Evolutionary conservation across 129 eudicot genomes (phyloP).

Genomic region (Rutidosis leptorrhynchoides): DNA sequence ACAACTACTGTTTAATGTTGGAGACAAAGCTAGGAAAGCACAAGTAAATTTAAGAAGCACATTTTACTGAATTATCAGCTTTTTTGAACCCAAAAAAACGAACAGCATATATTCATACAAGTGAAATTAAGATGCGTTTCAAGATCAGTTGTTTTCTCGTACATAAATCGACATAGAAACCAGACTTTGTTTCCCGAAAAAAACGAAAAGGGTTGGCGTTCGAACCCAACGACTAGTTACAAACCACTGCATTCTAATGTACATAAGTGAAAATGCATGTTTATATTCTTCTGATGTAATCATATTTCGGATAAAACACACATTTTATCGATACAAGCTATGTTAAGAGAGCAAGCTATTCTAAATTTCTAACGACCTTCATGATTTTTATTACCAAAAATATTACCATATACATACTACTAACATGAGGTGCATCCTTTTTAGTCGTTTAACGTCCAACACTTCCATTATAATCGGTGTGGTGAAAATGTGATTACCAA

Average conservation of each 20-base stretch:
- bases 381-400: constrained; percentile 8
- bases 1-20: no score
- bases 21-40: no score
- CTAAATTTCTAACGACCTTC: not conserved
- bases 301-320: no score
- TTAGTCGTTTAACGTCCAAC: constrained; percentile 19
- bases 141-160: not conserved
- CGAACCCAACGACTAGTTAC: not conserved
- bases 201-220: not conserved
- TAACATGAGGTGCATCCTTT: constrained; percentile 9
- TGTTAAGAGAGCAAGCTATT: not conserved
- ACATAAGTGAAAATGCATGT: no score
- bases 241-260: not conserved
- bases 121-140: no score
- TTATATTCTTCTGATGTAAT: no score
- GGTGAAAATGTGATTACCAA: constrained; percentile 8
- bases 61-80: no score
- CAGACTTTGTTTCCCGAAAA: not conserved
- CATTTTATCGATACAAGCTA: no score
- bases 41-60: no score
- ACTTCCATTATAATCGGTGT: not conserved
- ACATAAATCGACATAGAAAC: not conserved
- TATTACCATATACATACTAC: constrained; percentile 23
- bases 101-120: no score
- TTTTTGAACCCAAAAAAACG: no score